Evolutionary conservation across 306 rosid species (phyloP).

Genomic region (Albizia julibrissin): DNA sequence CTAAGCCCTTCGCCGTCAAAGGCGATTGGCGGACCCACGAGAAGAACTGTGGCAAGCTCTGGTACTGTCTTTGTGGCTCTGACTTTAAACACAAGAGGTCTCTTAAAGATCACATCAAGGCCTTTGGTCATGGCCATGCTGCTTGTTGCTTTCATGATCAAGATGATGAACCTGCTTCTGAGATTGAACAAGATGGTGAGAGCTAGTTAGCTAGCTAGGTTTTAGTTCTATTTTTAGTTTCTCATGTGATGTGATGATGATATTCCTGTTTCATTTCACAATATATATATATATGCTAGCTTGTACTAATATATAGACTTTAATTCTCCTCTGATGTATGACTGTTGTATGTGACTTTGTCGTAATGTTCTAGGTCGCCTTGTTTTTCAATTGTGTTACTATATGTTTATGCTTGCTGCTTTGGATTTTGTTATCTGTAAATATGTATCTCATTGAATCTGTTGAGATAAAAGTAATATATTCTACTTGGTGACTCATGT

Average conservation of each 20-base stretch:
- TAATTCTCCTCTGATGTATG: background rate
- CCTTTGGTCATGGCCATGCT: constrained; percentile 58
- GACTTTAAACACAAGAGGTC: constrained; percentile 77
- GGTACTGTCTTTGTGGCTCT: constrained; percentile 74
- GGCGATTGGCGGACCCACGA: constrained; percentile 82
- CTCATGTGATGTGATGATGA: background rate
- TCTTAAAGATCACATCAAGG: constrained; percentile 61
- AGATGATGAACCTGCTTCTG: constrained; percentile 47
- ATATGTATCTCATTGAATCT: background rate
- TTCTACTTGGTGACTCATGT: background rate
- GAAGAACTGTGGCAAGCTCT: constrained; percentile 66
- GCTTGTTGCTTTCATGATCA: constrained; percentile 36
- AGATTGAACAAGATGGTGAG: constrained; percentile 44
- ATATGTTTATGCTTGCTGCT: background rate
- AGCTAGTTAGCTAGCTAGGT: background rate
- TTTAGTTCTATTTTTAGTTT: background rate
- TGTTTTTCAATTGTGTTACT: background rate
- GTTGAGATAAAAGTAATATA: background rate
- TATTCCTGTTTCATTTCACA: background rate
- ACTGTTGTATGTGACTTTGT: background rate
- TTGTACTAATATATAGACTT: background rate
- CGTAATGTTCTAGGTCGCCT: background rate
- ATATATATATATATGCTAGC: background rate
- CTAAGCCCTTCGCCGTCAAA: constrained; percentile 63
- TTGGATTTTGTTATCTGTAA: background rate